Evolutionary conservation across 140 eudicot species (phyloP), one percentile per base, ranked within the genome.

Genomic region (Cichorium intybus): DNA sequence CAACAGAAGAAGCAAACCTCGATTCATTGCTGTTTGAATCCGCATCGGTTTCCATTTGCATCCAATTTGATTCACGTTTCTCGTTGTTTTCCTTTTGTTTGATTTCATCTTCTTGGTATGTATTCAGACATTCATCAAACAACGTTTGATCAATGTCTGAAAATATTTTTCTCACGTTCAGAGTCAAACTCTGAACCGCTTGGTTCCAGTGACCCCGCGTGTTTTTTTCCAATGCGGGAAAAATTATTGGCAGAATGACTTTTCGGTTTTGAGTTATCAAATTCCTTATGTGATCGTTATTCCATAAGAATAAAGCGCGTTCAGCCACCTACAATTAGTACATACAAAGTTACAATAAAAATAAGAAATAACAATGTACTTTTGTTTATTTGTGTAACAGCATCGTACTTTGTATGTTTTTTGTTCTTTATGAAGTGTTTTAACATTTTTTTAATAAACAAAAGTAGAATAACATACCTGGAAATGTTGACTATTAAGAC

Each of bases 241-340:
- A 73, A 54, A 87, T 73, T 66, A 84, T 78, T 41, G 95, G 95
- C 31, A 87, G 80, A 35, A 84, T 84, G 48, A 87, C 87, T 45
- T 81, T 79, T 37, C 78, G 83, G 75, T 87, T 87, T 71, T 72
- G 85, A 20, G 20, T 73, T 17, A 84, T 87, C n/a, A 87, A 77
- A 71, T 74, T 81, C 62, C 95, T 66, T 75, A 87, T 79, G 71
- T 84, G 88, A 67, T 87, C 91, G 11, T 84, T 87, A 46, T 87
- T 87, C 91, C 95, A 87, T 48, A 87, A 55, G 76, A 87, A 87
- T 67, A 87, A 75, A 4, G 95, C 83, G 1, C 95, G 85, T 60
- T 87, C 95, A 16, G 95, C 95, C 4, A 87, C 95, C 95, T 87
- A 79, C 53, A 59, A 62, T n/a, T n/a, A n/a, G n/a, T n/a, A n/a